Conservation (phyloP, 2,329 filamentous ascomycete species). For the Fusarium ambrosium region DNA sequence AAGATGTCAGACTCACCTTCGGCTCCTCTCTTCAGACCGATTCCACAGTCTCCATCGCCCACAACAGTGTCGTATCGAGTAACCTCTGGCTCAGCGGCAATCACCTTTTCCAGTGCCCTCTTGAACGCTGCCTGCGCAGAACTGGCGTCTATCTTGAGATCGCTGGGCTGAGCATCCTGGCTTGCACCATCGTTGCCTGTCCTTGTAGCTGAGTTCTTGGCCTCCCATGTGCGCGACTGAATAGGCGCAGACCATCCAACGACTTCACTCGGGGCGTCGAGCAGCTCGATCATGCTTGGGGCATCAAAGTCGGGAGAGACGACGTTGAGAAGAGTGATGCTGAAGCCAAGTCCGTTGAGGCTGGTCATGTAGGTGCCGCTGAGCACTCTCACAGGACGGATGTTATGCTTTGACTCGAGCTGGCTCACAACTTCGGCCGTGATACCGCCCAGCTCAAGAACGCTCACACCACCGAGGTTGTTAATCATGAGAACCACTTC, state of each 20-base stretch:
- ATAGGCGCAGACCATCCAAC: conserved; percentile 78
- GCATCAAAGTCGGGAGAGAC: conserved; percentile 70
- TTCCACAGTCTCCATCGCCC: conserved; percentile 91
- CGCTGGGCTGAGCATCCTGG: conserved; percentile 58
- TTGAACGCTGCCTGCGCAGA: conserved; percentile 66
- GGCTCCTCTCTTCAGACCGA: conserved; percentile 88
- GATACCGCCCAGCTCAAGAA: conserved; percentile 79
- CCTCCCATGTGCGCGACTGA: conserved; percentile 73
- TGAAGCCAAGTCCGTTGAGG: conserved; percentile 82
- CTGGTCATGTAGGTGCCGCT: conserved; percentile 84
- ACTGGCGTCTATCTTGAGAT: conserved; percentile 65
- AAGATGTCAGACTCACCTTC: conserved; percentile 65
- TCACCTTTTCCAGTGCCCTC: conserved; percentile 70
- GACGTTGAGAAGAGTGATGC: conserved; percentile 77
- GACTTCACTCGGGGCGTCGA: conserved; percentile 78
- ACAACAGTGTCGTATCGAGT: conserved; percentile 85
- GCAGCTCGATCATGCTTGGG: conserved; percentile 74
- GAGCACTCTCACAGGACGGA: conserved; percentile 74
- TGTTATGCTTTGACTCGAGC: conserved; percentile 67
- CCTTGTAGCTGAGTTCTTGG: conserved; percentile 62
- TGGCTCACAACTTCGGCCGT: conserved; percentile 76
- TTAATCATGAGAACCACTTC: conserved; percentile 80
- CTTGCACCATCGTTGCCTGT: conserved; percentile 53
- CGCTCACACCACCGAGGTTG: conserved; percentile 81
- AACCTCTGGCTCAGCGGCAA: conserved; percentile 77